Percentiles rank a stretch among this genome's conserved stretches.
Conservation (phyloP, 164 flowering plant genomes). For the Annona cherimola region DNA sequence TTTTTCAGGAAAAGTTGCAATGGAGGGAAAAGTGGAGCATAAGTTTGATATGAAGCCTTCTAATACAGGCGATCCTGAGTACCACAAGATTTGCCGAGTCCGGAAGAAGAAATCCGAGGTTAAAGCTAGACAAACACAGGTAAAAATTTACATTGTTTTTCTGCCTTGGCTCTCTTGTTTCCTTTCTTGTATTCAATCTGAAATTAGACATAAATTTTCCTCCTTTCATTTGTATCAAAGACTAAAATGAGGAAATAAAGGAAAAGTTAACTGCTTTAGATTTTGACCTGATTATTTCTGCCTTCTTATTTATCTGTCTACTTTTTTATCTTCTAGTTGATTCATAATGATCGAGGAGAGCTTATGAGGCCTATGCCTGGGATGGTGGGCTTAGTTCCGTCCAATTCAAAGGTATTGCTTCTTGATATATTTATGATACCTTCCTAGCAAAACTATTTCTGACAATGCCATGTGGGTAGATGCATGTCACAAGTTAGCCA, state of each 20-base stretch:
- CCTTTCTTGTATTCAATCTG: not conserved
- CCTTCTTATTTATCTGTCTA: not conserved
- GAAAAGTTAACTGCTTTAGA: not conserved
- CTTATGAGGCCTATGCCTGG: constrained; percentile 69
- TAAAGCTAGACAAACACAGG: constrained; percentile 73
- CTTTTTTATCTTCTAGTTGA: constrained; percentile 34
- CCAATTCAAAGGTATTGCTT: constrained; percentile 28
- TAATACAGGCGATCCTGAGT: constrained; percentile 45
- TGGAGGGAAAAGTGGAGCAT: constrained; percentile 72
- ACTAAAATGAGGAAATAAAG: too few species aligned
- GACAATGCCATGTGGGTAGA: too few species aligned
- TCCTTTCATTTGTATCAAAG: too few species aligned
- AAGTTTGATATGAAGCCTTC: constrained; percentile 90
- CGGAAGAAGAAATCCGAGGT: constrained; percentile 62
- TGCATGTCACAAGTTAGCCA: too few species aligned
- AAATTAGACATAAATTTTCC: not conserved
- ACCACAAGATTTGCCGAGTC: constrained; percentile 75
- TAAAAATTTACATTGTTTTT: constrained; percentile 9
- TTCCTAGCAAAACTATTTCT: too few species aligned
- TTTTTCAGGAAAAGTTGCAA: constrained; percentile 51
- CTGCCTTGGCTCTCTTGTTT: not conserved
- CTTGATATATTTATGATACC: too few species aligned
- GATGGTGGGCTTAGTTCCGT: constrained; percentile 25
- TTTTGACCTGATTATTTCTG: not conserved
- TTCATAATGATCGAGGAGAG: constrained; percentile 47